Evolutionary conservation across 495 filamentous ascomycete species (phyloP).

Genomic region (Cudoniella acicularis): DNA sequence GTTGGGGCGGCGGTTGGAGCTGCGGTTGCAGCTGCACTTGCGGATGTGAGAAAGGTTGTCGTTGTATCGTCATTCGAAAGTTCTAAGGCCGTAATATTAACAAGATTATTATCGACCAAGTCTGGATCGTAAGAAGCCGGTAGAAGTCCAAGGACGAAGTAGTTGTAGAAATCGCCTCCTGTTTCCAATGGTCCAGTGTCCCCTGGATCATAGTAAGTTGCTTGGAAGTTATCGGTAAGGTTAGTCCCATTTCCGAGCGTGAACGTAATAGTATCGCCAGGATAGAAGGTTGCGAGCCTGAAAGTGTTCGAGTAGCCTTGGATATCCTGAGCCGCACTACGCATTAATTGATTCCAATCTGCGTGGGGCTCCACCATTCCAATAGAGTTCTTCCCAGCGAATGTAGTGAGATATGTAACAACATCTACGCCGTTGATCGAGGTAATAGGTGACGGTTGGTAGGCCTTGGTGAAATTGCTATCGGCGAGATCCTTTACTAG

Average conservation of each 20-base stretch:
- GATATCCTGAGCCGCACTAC: conserved; percentile 37
- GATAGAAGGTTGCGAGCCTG: conserved; percentile 39
- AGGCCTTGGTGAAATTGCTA: no score
- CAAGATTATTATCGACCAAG: no score
- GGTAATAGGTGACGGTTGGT: conserved; percentile 38
- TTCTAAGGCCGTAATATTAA: no score
- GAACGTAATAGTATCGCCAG: conserved; percentile 37
- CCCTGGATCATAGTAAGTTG: conserved; percentile 32
- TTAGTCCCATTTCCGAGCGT: conserved; percentile 35
- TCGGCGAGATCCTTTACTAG: conserved; percentile 24
- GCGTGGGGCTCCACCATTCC: conserved; percentile 42
- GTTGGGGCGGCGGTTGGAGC: background rate
- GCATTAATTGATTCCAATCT: conserved; percentile 46
- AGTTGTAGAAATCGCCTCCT: conserved; percentile 47
- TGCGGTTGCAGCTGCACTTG: background rate
- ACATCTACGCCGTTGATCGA: conserved; percentile 39
- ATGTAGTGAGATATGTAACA: conserved; percentile 15
- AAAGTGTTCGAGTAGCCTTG: conserved; percentile 30
- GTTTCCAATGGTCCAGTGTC: conserved; percentile 41
- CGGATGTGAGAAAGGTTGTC: background rate
- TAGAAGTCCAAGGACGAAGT: conserved; percentile 40
- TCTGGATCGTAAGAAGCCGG: conserved; percentile 27
- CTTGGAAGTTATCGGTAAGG: conserved; percentile 32
- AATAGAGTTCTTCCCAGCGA: conserved; percentile 32
- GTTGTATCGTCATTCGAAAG: conserved; percentile 7